Base-by-base conservation (phyloP, 2,329 filamentous ascomycete species). In the Hymenoscyphus albidus region DNA sequence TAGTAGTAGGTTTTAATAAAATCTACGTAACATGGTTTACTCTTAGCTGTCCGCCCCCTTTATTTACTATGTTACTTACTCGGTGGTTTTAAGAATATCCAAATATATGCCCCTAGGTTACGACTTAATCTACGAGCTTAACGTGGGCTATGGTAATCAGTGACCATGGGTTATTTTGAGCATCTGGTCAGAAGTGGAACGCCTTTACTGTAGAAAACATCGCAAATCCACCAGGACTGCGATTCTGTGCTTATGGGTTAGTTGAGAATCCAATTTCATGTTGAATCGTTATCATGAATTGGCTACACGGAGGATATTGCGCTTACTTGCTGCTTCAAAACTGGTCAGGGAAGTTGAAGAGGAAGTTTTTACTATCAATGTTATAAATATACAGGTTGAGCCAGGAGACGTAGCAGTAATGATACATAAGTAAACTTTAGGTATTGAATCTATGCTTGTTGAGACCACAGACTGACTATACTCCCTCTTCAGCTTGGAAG, bases 321-420 rank as follows among this genome's bases (percentile, higher is more conserved):
- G 76, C 40, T 74, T 73, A 56, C 70, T 76, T 39, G 73, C 73
- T 14, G 70, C 77, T 1, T 74, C 74, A 59, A 71, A 72, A 13
- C 58, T 74, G 16, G 72, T 77, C 58, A 51, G 62, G 5, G 75
- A 78, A 67, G 69, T 70, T 0, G 66, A 54, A 4, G 68, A 71
- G 39, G 70, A 76, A 67, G 65, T 61, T 0, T 78, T 74, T 54
- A 60, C 66, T 1, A 70, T 75, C 31, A 77, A 71, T 27, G 66
- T 71, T 10, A 77, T 76, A 1, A 27, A 3, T 27, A 27, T 27
- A 27, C 27, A 78, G 2, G 70, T 74, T 1, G 68, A 74, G 12
- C 68, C 70, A 0, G 68, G 74, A 51, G 67, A 75, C 38, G 54
- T 68, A 27, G 73, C 73, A 9, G 73, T 71, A 48, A 66, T 76